Conservation (phyloP, 2,329 filamentous ascomycete species). For the Allantophomopsis lycopodina region DNA sequence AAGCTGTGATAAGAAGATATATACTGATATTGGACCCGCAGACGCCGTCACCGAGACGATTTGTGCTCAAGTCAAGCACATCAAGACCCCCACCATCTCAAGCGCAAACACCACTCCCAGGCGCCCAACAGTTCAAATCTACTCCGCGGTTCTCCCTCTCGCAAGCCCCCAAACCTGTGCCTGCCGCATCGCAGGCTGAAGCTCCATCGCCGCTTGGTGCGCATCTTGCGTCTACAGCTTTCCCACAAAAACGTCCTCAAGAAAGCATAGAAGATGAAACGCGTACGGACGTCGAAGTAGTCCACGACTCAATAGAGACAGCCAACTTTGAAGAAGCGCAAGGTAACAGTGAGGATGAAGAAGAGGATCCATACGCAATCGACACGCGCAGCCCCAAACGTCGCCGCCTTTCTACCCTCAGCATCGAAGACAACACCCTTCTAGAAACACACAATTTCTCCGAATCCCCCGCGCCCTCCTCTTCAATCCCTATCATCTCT, state of each 20-base stretch:
- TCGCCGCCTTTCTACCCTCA: slow-evolving; percentile 4
- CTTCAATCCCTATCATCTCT: slow-evolving; percentile 11
- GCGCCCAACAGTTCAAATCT: slow-evolving; percentile 17
- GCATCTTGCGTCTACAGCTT: neutral
- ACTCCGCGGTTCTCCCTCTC: slow-evolving; percentile 18
- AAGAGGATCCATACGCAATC: slow-evolving; percentile 9
- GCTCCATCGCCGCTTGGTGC: neutral
- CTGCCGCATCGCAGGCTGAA: neutral
- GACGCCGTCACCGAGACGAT: slow-evolving; percentile 23
- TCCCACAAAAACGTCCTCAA: no score
- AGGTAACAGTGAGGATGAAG: slow-evolving; percentile 6
- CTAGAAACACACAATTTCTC: slow-evolving; percentile 2
- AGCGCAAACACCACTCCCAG: slow-evolving; percentile 3
- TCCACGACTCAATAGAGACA: slow-evolving; percentile 14
- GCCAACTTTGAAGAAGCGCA: slow-evolving; percentile 7
- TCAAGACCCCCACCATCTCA: slow-evolving; percentile 7
- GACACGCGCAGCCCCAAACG: slow-evolving; percentile 12
- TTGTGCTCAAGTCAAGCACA: slow-evolving; percentile 17
- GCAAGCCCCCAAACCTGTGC: slow-evolving; percentile 11
- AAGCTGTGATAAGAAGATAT: neutral
- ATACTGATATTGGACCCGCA: slow-evolving; percentile 7
- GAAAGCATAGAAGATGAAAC: neutral
- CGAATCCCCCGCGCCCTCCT: slow-evolving; percentile 5
- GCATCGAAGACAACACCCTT: neutral
- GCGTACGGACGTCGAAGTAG: slow-evolving; percentile 1